Evolutionary conservation across 1,284 basidiomycete genomes (phyloP), one percentile per base, ranked within the genome.

Genomic region (Earliella scabrosa): DNA sequence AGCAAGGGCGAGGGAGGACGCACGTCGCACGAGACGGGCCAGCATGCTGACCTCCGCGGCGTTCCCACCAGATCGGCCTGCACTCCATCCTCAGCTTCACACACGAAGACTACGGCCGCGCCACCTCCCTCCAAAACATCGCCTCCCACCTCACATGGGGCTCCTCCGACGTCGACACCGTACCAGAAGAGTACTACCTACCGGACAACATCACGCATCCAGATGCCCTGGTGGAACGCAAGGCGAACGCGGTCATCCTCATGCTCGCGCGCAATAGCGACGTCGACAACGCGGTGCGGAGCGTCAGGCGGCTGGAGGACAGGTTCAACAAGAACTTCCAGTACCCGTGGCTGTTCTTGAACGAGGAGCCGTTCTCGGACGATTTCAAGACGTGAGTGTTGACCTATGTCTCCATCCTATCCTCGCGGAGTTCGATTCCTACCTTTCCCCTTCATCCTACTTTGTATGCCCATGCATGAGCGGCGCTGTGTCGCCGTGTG

Each of bases 311-410:
- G 60, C 75, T 86, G 11, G 84, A 87, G 70, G 81, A 84, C 58
- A 71, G 82, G 41, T 88, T 92, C 74, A 92, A 92, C 68, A 76
- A 77, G 50, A 79, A 79, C 56, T 82, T 81, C 55, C 68, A 75
- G 18, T 92, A 92, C 65, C 88, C 89, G 5, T 92, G 87, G 72
- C 82, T 89, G n/a, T 86, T 92, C 67, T 71, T 92, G 63, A 92
- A 92, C 66, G 89, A 92, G 58, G 82, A 84, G 60, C 76, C 77
- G 1, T 93, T 91, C 65, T 75, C 79, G 26, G 85, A 88, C n/a
- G 83, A 89, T 38, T 93, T 92, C 73, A 90, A 87, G 64, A 73
- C 73, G 82, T 72, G 50, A 35, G 72, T 64, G 10, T 20, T 34
- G 11, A 31, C 13, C 27, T 32, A 27, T 4, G 20, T 35, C 39